Evolutionary conservation across 768 basidiomycete species (phyloP), one percentile per base, ranked within the genome.

Genomic region (Leucocoprinus birnbaumii): DNA sequence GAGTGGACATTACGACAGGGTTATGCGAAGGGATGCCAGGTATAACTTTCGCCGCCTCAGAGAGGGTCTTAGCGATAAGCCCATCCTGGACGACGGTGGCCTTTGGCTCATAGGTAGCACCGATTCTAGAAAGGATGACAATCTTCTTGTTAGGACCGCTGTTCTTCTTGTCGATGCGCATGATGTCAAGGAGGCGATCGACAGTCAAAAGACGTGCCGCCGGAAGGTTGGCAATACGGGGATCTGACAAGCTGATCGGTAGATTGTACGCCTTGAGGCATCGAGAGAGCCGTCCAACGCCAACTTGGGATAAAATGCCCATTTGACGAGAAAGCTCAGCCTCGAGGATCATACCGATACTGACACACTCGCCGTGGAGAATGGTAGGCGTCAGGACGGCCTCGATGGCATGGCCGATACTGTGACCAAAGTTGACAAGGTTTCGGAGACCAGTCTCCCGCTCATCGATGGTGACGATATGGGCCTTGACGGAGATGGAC

Each of bases 371-470:
- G 41, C 97, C 97, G 62, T 99, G 97, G 10, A 99, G 83, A 58
- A 98, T 89, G 14, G 86, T 80, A 18, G 96, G 96, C 0, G 96
- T 96, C 53, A 98, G 75, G 37, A 98, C 84, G 7, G 94, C 97
- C 72, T 99, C 97, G 64, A 98, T 95, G 14, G 96, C 97, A 73
- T 99, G 97, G 0, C 97, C 97, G 63, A 99, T 95, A 41, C 90
- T 94, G 71, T 99, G 97, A 1, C 97, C 97, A 65, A 98, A 98
- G 72, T 99, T 99, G 76, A 99, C 96, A 51, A 99, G 86, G 75
- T 98, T 98, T 59, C 97, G 91, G 40, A 99, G 80, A 19, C 97
- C 92, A 0, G 94, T 94, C 73, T 99, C 97, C 65, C 89, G 91
- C 70, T 95, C 93, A 73, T 99, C 97, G 62, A 92, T 82, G 31